Percentiles rank a stretch among this genome's conserved stretches.
phyloP scores from a whole-genome alignment of 306 rosid species.

The Inga oerstediana region DNA sequence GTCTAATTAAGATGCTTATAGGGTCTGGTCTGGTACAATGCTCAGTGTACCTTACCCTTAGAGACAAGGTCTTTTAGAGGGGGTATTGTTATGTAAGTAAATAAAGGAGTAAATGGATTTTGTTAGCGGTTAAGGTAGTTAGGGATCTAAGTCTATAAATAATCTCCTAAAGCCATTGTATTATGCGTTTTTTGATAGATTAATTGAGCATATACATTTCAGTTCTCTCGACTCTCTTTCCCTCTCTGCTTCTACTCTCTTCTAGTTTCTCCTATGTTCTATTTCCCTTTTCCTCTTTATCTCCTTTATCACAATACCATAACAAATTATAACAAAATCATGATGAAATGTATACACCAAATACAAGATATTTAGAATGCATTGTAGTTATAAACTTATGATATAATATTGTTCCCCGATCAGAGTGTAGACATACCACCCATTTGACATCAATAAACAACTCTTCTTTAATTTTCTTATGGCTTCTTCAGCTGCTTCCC shows the following conservation, averaged over 20 bases:
- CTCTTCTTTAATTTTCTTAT: slow-evolving; percentile 57
- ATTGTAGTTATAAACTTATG: not conserved
- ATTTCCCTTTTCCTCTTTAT: not conserved
- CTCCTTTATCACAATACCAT: not conserved
- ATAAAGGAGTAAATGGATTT: no score
- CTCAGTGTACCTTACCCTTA: no score
- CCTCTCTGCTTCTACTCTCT: not conserved
- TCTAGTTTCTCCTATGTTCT: not conserved
- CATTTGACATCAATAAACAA: slow-evolving; percentile 75
- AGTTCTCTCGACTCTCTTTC: not conserved
- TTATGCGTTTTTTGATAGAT: no score
- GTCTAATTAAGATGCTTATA: not conserved
- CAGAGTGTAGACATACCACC: slow-evolving; percentile 63
- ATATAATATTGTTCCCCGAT: not conserved
- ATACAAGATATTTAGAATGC: not conserved
- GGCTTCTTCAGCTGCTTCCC: slow-evolving; percentile 67
- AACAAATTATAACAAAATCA: not conserved
- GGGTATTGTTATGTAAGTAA: not conserved
- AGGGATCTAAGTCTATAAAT: not conserved
- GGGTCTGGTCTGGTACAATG: no score
- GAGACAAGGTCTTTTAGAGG: not conserved
- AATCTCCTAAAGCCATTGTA: not conserved
- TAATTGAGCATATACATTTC: no score
- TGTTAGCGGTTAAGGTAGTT: not conserved
- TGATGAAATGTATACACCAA: not conserved